Evolutionary conservation across 192 early-diverging fungal genomes (phyloP), one percentile per base, ranked within the genome.

Genomic region (Chytriomyces sp.): DNA sequence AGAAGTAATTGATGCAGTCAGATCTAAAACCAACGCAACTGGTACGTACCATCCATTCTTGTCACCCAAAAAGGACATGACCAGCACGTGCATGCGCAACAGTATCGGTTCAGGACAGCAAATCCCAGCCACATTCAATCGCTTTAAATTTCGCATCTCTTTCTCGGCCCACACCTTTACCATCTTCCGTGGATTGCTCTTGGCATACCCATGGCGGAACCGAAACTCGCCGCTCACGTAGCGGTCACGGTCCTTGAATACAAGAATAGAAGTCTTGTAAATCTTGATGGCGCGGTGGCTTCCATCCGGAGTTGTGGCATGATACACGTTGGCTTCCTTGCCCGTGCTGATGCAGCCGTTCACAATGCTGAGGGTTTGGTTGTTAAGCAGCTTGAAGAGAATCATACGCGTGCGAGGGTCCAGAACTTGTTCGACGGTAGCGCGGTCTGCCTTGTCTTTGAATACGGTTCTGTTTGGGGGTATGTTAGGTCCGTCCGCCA

Each of bases 241-340:
- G 19, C 95, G 89, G 83, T 99, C 96, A 70, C 97, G 91, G 73
- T 99, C 97, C 83, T 98, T 98, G 81, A 99, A 99, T 0, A 90
- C 88, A 70, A 99, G 82, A 64, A 99, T 96, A n/a, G 94, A 96
- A 28, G 97, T 98, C 74, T 99, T 99, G 84, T 99, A 99, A 36
- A 99, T 90, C 73, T 99, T 98, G 74, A 99, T 93, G 6, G 97
- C 95, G 4, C 91, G 82, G 73, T 96, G 94, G 44, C 85, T 79
- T 31, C 91, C 92, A 12, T 82, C 72, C 53, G 93, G 93, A 8
- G 94, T 96, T 17, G 87, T 81, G 5, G 97, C 97, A 63, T 99
- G 96, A 70, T 99, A 99, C 19, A 99, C 97, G 77, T 99, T 99
- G 68, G 97, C 97, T 72, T 99, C 96, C 76, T 99, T 99, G 12